phyloP scores from a whole-genome alignment of 2,329 filamentous ascomycete genomes.

The Coniochaeta pulveracea region DNA sequence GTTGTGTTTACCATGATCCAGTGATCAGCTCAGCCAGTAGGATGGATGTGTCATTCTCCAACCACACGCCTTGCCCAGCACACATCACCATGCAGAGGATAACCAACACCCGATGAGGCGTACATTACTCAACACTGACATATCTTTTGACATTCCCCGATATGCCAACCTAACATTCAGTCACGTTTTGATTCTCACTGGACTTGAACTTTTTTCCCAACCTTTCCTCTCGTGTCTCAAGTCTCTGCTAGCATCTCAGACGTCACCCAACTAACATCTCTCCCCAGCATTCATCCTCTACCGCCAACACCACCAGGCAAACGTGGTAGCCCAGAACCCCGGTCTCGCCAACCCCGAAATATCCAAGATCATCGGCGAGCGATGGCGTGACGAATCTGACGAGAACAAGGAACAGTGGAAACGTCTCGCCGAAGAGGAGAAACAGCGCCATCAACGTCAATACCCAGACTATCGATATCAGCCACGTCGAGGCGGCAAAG shows the following conservation, averaged over 20 bases:
- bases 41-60: too few species aligned
- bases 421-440: conserved; percentile 82
- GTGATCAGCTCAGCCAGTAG: too few species aligned
- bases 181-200: too few species aligned
- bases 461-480: conserved; percentile 95
- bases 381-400: conserved; percentile 72
- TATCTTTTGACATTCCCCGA: too few species aligned
- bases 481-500: conserved; percentile 54
- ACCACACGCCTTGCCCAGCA: too few species aligned
- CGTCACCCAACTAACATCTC: conserved; percentile 14
- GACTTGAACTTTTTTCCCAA: too few species aligned
- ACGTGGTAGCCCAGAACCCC: conserved; percentile 73
- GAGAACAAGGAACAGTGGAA: conserved; percentile 81
- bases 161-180: too few species aligned
- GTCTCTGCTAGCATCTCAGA: background rate
- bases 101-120: too few species aligned
- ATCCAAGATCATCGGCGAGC: conserved; percentile 89
- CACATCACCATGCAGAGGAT: too few species aligned
- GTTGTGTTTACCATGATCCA: too few species aligned
- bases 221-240: conserved; percentile 8
- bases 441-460: conserved; percentile 74
- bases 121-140: too few species aligned
- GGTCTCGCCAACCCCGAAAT: conserved; percentile 90
- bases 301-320: conserved; percentile 80
- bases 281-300: conserved; percentile 87